phyloP scores from a whole-genome alignment of 345 rosid species.

The Eucalyptus urophylla region DNA sequence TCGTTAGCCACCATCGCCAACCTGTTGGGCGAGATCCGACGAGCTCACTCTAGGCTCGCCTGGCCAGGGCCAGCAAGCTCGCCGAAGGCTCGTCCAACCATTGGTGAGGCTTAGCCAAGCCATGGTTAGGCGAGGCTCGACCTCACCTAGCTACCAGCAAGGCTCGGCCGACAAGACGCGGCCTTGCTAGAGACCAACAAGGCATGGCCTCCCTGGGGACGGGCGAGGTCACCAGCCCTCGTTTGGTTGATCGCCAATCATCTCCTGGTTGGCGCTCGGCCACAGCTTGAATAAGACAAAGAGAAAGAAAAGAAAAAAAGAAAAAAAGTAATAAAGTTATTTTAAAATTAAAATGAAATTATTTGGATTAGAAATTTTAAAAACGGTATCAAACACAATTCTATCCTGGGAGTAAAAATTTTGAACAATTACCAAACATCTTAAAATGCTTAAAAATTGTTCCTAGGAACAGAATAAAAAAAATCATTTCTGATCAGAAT shows the following conservation, averaged over 20 bases:
- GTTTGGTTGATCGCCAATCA: fast-evolving
- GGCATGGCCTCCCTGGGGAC: fast-evolving
- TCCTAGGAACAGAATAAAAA: fast-evolving
- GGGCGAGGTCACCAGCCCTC: fast-evolving
- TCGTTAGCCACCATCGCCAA: fast-evolving
- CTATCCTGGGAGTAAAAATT: fast-evolving
- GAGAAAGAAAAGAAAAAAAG: no score
- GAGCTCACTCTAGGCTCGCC: fast-evolving
- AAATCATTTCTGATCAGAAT: fast-evolving
- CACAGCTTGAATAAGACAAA: no score
- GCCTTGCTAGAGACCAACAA: no score
- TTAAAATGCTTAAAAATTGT: no score
- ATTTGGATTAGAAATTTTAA: no score
- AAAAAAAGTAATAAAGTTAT: no score
- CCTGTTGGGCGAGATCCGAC: fast-evolving
- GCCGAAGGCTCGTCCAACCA: no score
- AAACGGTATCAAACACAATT: no score
- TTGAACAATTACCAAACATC: fast-evolving
- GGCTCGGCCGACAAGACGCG: fast-evolving
- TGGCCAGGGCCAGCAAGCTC: fast-evolving
- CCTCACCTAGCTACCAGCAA: fast-evolving
- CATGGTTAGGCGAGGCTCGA: no score
- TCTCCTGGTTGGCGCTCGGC: fast-evolving
- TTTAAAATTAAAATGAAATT: no score
- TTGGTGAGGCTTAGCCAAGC: no score